Evolutionary conservation across 2,329 filamentous ascomycete species (phyloP), one percentile per base, ranked within the genome.

Genomic region (Cladosporium sp.): DNA sequence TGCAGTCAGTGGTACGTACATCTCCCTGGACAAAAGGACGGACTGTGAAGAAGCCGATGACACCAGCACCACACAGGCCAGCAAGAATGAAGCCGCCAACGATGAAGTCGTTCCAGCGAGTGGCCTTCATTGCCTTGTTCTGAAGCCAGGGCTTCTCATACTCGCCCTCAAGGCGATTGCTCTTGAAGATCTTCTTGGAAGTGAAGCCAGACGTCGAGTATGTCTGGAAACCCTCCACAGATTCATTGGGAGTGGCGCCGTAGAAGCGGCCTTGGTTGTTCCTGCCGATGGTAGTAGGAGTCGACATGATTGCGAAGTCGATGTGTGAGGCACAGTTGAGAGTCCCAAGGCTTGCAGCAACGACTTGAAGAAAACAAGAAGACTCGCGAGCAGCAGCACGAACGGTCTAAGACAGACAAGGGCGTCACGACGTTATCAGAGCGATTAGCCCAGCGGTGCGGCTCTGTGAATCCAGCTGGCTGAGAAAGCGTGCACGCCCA

Each of bases 131-230:
- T 49, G 58, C 58, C 36, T 58, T 60, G 48, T 48, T 39, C 17
- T 32, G 20, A 13, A 57, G 44, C 58, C 58, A 60, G 32, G 58
- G 58, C 36, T 60, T 60, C 25, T 60, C 58, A 36, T 60, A 60
- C 20, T 58, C 58, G n/a, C 57, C 58, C 2, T 51, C 49, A 2
- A 50, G 45, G 20, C 50, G 24, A 17, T 53, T 42, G 50, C 50
- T 53, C 25, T 53, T 42, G 50, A 53, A 53, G 8, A 34, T 17
- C 5, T 32, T 22, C 50, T 53, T 53, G n/a, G 37, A 28, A 35
- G 20, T 39, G 20, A 40, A 24, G 35, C 36, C 35, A 7, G 13
- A 7, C 28, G 42, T 47, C 12, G 49, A 28, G 35, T 39, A 36
- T 19, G 35, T 37, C 22, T 45, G 22, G 42, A 45, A 45, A 15